Percentiles rank a stretch among this genome's conserved stretches.
phyloP scores from a whole-genome alignment of 306 rosid genomes.

The Ziziphus jujuba region DNA sequence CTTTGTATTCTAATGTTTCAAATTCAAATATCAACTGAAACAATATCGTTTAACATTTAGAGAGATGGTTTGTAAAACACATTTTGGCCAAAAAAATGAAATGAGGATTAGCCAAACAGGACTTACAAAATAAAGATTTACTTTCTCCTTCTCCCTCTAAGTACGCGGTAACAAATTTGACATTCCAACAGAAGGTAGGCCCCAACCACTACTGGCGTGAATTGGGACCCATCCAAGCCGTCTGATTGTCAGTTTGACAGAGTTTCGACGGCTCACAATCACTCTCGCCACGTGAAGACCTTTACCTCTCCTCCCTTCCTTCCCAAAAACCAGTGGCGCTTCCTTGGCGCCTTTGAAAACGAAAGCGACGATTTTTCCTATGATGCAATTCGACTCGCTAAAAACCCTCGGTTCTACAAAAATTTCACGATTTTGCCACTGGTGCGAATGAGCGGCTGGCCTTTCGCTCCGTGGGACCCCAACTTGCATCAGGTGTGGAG shows the following conservation, averaged over 20 bases:
- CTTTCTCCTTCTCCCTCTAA: not conserved
- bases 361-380: constrained; percentile 20
- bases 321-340: not conserved
- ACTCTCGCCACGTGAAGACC: not conserved
- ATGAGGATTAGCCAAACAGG: constrained; percentile 12
- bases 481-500: not conserved
- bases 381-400: not conserved
- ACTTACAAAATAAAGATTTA: not conserved
- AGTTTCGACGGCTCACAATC: constrained; percentile 32
- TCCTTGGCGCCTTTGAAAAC: not conserved
- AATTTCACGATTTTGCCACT: constrained; percentile 28
- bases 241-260: not conserved
- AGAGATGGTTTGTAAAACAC: too few species aligned
- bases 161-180: not conserved
- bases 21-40: too few species aligned
- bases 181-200: not conserved
- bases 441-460: not conserved
- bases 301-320: not conserved
- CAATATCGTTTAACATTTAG: too few species aligned
- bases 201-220: constrained; percentile 25
- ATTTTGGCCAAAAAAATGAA: not conserved
- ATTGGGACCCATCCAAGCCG: constrained; percentile 30
- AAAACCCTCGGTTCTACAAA: not conserved
- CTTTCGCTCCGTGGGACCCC: not conserved
- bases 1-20: too few species aligned